Evolutionary conservation across 805 yeast genomes (phyloP).

Genomic region (Scheffersomyces lignosus): DNA sequence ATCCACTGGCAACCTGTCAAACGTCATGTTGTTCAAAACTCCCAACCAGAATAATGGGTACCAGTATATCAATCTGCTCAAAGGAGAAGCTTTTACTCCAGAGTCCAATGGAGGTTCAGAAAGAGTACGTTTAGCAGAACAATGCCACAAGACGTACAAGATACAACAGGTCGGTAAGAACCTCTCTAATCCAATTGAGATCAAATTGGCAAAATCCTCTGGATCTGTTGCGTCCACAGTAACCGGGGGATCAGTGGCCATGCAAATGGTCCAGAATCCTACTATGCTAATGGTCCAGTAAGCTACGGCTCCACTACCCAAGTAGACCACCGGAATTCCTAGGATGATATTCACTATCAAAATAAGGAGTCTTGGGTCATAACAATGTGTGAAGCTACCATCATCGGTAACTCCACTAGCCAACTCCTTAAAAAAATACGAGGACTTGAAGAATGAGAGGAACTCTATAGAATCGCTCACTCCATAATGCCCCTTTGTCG

Average conservation of each 20-base stretch:
- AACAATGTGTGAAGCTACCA: conserved; percentile 48
- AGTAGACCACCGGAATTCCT: conserved; percentile 61
- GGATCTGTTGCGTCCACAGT: conserved; percentile 53
- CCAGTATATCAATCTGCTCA: conserved; percentile 59
- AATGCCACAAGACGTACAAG: conserved; percentile 66
- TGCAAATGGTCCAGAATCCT: conserved; percentile 81
- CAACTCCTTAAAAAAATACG: conserved; percentile 58
- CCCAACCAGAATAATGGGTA: conserved; percentile 85
- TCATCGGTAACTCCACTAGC: conserved; percentile 13
- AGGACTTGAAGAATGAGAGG: conserved; percentile 71
- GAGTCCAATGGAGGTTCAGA: conserved; percentile 8
- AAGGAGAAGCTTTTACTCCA: conserved; percentile 27
- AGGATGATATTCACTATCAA: conserved; percentile 57
- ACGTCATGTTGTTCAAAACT: conserved; percentile 78
- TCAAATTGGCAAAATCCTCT: conserved; percentile 55
- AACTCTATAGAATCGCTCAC: conserved; percentile 58
- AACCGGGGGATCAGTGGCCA: conserved; percentile 80
- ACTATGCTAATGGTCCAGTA: conserved; percentile 62
- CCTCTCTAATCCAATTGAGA: conserved; percentile 73
- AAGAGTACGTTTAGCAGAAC: conserved; percentile 53
- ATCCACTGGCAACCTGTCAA: conserved; percentile 87
- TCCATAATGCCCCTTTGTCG: conserved; percentile 51
- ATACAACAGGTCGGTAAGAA: conserved; percentile 74
- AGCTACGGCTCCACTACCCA: conserved; percentile 41
- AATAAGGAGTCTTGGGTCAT: conserved; percentile 65